Conservation (phyloP, 2,329 filamentous ascomycete species). For the Exophiala aquamarina region DNA sequence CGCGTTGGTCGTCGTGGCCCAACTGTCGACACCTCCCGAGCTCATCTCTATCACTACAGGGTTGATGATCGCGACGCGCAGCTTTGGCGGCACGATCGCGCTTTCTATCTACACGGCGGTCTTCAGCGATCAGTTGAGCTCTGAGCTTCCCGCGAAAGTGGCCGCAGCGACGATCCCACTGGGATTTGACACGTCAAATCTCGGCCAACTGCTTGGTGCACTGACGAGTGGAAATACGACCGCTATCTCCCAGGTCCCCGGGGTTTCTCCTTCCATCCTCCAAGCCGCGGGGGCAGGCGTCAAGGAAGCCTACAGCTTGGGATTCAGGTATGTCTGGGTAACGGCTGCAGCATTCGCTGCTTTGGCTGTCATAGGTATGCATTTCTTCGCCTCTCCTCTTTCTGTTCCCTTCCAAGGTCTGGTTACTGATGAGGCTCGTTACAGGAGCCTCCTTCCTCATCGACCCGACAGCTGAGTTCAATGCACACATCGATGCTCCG, state of each 20-base stretch:
- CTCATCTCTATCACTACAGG: constrained; percentile 15
- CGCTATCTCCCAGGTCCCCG: constrained; percentile 1
- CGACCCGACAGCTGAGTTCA: constrained; percentile 11
- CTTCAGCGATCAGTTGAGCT: constrained; percentile 7
- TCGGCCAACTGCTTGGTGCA: constrained; percentile 6
- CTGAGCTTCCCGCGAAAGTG: constrained; percentile 5
- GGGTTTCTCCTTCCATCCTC: constrained; percentile 5
- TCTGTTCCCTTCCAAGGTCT: too few species aligned
- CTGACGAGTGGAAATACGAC: constrained; percentile 4
- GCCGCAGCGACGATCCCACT: constrained; percentile 9
- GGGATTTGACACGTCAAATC: constrained; percentile 1
- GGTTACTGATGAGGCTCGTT: background rate
- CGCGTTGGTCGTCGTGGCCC: constrained; percentile 6
- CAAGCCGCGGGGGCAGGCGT: constrained; percentile 5
- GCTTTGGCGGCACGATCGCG: constrained; percentile 9
- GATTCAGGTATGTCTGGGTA: constrained; percentile 12
- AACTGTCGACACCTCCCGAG: constrained; percentile 10
- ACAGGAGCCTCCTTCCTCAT: constrained; percentile 7
- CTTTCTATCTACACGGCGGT: constrained; percentile 14
- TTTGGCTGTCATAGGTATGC: constrained; percentile 8
- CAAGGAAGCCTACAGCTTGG: constrained; percentile 5
- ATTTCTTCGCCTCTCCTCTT: too few species aligned
- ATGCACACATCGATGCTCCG: constrained; percentile 15
- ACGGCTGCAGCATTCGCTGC: constrained; percentile 11
- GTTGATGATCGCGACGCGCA: constrained; percentile 6